These are phyloP conservation scores for Salix exigua DNA, from an alignment of 345 rosid genomes.

Conservation along the genomic window DNA sequence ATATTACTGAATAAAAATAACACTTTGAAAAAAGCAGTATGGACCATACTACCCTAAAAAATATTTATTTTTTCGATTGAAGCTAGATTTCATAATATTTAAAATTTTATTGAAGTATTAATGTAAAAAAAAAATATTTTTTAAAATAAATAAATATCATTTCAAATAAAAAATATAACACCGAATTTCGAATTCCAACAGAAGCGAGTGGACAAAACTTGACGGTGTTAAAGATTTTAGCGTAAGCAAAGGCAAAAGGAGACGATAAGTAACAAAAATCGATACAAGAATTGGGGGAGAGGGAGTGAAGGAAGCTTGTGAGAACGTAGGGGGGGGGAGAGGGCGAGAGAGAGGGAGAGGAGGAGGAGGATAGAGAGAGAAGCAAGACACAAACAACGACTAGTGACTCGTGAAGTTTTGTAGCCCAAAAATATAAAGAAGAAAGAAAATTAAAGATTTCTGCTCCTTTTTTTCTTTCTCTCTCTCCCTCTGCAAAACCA, in stretches of 20 bases:
- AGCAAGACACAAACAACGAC: background rate
- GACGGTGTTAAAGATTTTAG: background rate
- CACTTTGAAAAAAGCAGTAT: no score
- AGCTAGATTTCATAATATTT: no score
- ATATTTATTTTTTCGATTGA: no score
- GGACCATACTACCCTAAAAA: no score
- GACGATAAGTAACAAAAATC: background rate
- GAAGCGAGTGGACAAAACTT: no score
- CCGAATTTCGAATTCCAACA: no score
- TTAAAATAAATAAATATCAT: no score
- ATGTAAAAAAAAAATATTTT: no score
- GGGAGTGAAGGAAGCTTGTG: background rate
- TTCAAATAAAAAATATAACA: no score
- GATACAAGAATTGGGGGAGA: no score
- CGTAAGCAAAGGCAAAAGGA: background rate
- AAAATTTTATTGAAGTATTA: no score
- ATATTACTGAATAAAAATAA: no score
- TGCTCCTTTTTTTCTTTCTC: background rate
- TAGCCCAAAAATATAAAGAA: background rate
- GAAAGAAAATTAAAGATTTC: constrained; percentile 13
- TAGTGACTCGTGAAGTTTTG: constrained; percentile 34
- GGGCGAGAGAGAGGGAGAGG: background rate
- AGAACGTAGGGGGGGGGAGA: background rate
- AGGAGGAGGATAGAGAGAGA: background rate
- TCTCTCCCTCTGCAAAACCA: background rate